These are phyloP conservation scores for Sclerotinia glacialis DNA, from an alignment of 2,329 filamentous ascomycete genomes.

Conservation along the genomic window DNA sequence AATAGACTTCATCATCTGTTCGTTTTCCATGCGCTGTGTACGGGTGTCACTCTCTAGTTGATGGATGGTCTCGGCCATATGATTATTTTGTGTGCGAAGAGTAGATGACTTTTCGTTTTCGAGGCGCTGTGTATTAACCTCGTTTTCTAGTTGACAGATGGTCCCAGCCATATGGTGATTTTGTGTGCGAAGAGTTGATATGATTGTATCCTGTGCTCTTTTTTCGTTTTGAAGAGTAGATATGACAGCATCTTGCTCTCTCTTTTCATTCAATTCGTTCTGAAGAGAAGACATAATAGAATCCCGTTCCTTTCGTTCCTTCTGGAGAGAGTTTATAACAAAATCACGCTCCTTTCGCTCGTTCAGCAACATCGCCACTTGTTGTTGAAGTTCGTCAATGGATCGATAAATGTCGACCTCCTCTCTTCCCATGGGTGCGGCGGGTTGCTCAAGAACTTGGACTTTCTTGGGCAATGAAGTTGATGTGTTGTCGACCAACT, in stretches of 20 bases:
- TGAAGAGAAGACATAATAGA: conserved; percentile 12
- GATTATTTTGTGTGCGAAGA: background rate
- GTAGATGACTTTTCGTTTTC: background rate
- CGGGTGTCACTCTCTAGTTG: background rate
- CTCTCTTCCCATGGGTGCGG: conserved; percentile 9
- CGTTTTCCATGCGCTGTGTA: background rate
- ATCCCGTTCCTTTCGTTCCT: conserved; percentile 1
- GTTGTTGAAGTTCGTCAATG: conserved; percentile 16
- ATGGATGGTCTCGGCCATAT: background rate
- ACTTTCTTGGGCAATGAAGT: conserved; percentile 2
- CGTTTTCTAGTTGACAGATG: no score
- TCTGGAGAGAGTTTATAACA: conserved; percentile 3
- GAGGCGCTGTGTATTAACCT: background rate
- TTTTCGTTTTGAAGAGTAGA: conserved; percentile 1
- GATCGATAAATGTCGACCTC: conserved; percentile 14
- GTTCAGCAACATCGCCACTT: conserved; percentile 13
- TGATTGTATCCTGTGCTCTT: background rate
- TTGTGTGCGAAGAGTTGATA: background rate
- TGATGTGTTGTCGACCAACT: conserved; percentile 16
- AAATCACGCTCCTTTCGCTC: conserved; percentile 11
- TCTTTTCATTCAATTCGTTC: background rate
- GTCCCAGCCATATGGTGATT: no score
- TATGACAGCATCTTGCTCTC: background rate
- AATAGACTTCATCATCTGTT: background rate
- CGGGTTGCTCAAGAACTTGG: conserved; percentile 2